Evolutionary conservation across 495 filamentous ascomycete genomes (phyloP).

Genomic region (Corynascus novoguineensis): DNA sequence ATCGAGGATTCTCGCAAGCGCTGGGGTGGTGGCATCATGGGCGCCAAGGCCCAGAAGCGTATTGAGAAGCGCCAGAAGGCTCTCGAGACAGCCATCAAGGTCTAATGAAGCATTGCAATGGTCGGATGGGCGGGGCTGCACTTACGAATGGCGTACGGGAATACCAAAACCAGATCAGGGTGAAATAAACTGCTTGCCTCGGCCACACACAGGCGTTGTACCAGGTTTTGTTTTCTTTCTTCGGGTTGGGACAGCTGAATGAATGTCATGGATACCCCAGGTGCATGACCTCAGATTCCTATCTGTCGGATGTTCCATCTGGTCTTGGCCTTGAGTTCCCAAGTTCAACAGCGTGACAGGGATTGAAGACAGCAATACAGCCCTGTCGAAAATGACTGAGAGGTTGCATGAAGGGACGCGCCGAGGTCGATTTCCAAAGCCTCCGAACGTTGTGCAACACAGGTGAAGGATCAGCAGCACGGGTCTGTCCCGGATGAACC

Average conservation of each 20-base stretch:
- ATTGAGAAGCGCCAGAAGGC: constrained; percentile 97
- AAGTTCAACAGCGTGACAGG: not conserved
- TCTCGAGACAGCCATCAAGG: constrained; percentile 86
- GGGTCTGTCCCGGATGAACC: not conserved
- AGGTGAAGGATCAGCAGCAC: constrained; percentile 25
- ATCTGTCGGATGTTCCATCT: not conserved
- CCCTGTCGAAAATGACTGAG: not conserved
- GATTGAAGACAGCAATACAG: not conserved
- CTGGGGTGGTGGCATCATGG: constrained; percentile 99
- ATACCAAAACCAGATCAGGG: constrained; percentile 38
- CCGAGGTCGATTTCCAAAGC: not conserved
- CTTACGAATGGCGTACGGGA: constrained; percentile 36
- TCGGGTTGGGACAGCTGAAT: constrained; percentile 18
- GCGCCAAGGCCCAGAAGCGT: constrained; percentile 87
- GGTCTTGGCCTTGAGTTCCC: constrained; percentile 1
- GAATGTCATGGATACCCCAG: constrained; percentile 19
- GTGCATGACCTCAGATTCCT: constrained; percentile 4
- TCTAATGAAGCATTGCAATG: constrained; percentile 51
- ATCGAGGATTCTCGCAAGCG: constrained; percentile 85
- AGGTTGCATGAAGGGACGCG: constrained; percentile 1
- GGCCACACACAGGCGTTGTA: constrained; percentile 23
- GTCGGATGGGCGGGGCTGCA: constrained; percentile 26
- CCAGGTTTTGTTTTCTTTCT: constrained; percentile 17
- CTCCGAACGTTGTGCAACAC: constrained; percentile 20
- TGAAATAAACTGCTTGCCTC: constrained; percentile 33